These are phyloP conservation scores for Solanum neorickii DNA, from an alignment of 257 asterid genomes.

Conservation along the genomic window DNA sequence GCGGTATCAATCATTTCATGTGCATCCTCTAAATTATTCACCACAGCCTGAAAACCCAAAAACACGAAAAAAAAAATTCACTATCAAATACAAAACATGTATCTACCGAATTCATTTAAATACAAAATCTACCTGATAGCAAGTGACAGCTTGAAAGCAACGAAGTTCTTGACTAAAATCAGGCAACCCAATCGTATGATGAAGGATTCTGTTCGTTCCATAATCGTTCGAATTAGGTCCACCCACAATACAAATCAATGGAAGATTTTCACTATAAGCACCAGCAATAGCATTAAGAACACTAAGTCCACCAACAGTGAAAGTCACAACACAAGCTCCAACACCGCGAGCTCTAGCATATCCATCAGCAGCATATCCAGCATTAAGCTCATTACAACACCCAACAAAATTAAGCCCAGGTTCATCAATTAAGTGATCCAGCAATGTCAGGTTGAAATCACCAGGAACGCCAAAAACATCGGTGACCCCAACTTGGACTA, in stretches of 20 bases:
- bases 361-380: conserved; percentile 26
- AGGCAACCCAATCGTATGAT: conserved; percentile 17
- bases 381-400: conserved; percentile 83
- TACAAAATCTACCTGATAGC: conserved; percentile 6
- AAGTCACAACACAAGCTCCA: conserved; percentile 14
- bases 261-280: conserved; percentile 12
- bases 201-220: conserved; percentile 9
- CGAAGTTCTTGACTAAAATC: conserved; percentile 18
- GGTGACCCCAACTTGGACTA: conserved; percentile 8
- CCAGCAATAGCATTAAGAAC: conserved; percentile 16
- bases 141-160: conserved; percentile 17
- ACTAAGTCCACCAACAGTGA: conserved; percentile 20
- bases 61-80: not conserved
- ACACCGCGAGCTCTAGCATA: conserved; percentile 15
- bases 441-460: conserved; percentile 9
- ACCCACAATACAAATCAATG: conserved; percentile 7
- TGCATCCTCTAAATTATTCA: conserved; percentile 50
- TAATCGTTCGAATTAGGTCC: conserved; percentile 13
- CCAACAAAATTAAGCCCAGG: conserved; percentile 68
- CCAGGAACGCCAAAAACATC: conserved; percentile 15
- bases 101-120: not conserved
- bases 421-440: conserved; percentile 64
- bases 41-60: conserved; percentile 32
- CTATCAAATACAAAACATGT: not conserved
- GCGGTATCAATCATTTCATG: conserved; percentile 58